Base-by-base conservation (phyloP, 148 eudicot genomes). In the Rheum nobile region DNA sequence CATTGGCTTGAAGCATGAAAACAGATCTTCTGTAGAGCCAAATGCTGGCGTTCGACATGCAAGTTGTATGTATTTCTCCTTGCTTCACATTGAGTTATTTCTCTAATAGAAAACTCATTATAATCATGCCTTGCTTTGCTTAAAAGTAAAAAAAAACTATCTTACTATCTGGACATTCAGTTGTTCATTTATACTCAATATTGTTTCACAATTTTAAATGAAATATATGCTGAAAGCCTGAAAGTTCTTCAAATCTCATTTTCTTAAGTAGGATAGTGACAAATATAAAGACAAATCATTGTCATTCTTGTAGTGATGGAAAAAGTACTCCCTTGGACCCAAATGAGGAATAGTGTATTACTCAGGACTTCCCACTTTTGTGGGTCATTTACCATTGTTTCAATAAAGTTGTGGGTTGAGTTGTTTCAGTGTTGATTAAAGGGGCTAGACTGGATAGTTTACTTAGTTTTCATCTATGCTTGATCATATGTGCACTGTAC, bases 61-160 rank as follows among this genome's bases (percentile, higher is more conserved):
- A 82, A 84, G 72, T 78, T 86, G 96, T 93, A 89, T 50, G 98
- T 89, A 17, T 19, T 65, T 24, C 21, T 63, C 43, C 65, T 38
- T 14, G 65, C 26, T 74, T 57, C 24, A 28, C 12, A 29, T 32
- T 46, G 42, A 4, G 24, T 74, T 16, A 28, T 42, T 44, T 55
- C 26, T 38, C 31, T n/a, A 16, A 50, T 29, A 61, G 17, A 6
- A 13, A 12, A 4, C 28, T 65, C 22, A 31, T 31, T 41, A 32
- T 65, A 17, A 65, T 32, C 39, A 17, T 32, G 39, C 38, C 12
- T 61, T 19, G 17, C n/a, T 16, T 65, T 32, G 39, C 41, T 34
- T 12, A 65, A 31, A 34, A 1, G 19, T 4, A 0, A 32, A 16
- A 32, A 16, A 55, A 65, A 10, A 32, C 22, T 34, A 59, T 34